Conservation (phyloP, 75 land plant species). For the Cupressus sempervirens region DNA sequence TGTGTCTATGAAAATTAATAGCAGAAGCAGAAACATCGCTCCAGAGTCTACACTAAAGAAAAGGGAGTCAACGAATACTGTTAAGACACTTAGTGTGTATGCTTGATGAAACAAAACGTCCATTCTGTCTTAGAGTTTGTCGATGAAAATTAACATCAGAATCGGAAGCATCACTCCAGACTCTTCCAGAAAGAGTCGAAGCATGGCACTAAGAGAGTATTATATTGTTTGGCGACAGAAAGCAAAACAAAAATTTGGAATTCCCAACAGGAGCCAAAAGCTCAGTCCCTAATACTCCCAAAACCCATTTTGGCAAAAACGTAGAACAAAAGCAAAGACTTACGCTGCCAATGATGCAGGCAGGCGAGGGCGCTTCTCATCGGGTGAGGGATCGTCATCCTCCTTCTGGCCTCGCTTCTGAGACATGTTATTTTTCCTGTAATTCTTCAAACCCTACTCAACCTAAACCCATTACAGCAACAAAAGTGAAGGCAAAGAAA, state of each 20-base stretch:
- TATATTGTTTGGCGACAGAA: too few species aligned
- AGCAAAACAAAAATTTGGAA: background rate
- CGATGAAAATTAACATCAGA: too few species aligned
- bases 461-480: background rate
- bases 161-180: too few species aligned
- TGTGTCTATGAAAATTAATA: background rate
- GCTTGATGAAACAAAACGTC: too few species aligned
- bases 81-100: too few species aligned
- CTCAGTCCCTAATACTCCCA: too few species aligned
- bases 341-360: background rate
- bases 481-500: background rate
- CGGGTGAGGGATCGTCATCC: background rate
- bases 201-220: background rate
- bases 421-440: constrained; percentile 6
- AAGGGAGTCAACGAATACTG: too few species aligned
- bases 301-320: background rate
- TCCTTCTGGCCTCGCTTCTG: constrained; percentile 15
- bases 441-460: background rate
- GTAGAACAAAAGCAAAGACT: background rate
- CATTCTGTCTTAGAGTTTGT: too few species aligned
- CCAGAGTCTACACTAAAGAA: too few species aligned
- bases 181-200: too few species aligned
- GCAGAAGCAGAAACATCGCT: too few species aligned
- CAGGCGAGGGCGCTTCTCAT: constrained; percentile 6
- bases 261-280: background rate